Evolutionary conservation across 805 yeast species (phyloP), one percentile per base, ranked within the genome.

Genomic region (Lachancea mirantina): DNA sequence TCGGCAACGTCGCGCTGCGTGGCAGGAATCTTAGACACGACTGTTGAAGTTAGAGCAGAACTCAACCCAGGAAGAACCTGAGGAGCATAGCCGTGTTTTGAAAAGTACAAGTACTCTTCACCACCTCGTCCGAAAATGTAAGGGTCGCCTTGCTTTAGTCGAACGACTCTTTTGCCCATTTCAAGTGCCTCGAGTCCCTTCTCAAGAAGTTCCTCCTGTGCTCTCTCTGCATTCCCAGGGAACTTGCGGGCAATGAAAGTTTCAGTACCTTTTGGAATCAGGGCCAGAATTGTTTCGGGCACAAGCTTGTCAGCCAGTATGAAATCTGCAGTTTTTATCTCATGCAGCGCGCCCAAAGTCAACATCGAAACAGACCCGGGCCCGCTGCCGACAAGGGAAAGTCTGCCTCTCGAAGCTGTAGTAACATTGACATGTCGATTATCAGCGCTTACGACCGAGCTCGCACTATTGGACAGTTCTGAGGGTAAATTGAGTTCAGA

Each of bases 41-140:
- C 78, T 0, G 96, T 87, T 0, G 95, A 88, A 0, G 94, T 82
- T 28, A 89, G 66, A 0, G 96, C 94, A 3, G 95, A 84, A 4
- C 95, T 78, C 33, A 89, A 68, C 2, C 97, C 97, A 0, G 96
- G 89, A 8, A 89, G 51, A 2, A 89, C 95, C 4, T 55, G 46
- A 10, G 95, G 94, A 13, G 55, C 65, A 46, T 50, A 84, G 0
- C 95, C 95, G 46, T 79, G 71, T 14, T 65, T 47, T 18, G 67
- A 49, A 57, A 89, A 89, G 52, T 66, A 88, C 7, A 73, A 47
- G 53, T 57, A 84, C 50, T 89, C 97, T 60, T 89, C 97, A 24
- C 95, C 96, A 26, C 97, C 97, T 42, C 97, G 74, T 3, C 97
- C 97, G 55, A 84, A 89, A 19, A 89, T 83, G 57, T 85, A 89